Evolutionary conservation across 306 rosid genomes (phyloP).

Genomic region (Medicago ruthenica): DNA sequence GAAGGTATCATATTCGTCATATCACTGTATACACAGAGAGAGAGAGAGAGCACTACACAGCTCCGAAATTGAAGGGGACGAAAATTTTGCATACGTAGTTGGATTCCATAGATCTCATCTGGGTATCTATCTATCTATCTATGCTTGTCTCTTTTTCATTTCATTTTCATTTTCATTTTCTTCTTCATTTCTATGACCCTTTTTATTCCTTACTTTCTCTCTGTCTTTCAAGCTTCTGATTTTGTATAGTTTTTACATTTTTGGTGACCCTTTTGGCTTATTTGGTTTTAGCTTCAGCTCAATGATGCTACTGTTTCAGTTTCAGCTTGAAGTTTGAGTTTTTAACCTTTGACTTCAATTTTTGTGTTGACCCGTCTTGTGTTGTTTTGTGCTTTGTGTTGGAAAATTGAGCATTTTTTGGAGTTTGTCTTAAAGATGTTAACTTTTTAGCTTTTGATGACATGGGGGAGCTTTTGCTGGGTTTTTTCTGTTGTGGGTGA

Average conservation of each 20-base stretch:
- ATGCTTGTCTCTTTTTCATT: neutral
- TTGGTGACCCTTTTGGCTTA: slow-evolving; percentile 38
- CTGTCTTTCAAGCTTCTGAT: slow-evolving; percentile 16
- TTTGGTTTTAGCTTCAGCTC: slow-evolving; percentile 22
- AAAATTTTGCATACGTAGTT: slow-evolving; percentile 37
- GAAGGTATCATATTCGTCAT: slow-evolving; percentile 30
- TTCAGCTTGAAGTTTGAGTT: slow-evolving; percentile 34
- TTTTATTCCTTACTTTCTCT: neutral
- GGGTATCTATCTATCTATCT: slow-evolving; percentile 14
- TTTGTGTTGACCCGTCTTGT: neutral
- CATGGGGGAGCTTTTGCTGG: slow-evolving; percentile 11
- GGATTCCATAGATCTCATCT: slow-evolving; percentile 51
- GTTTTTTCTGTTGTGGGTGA: slow-evolving; percentile 13
- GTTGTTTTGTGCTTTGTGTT: slow-evolving; percentile 37
- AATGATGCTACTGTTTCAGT: slow-evolving; percentile 14
- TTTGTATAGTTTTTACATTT: neutral
- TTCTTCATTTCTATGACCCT: too few relatives aligned
- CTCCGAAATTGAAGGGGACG: slow-evolving; percentile 53
- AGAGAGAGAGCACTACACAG: slow-evolving; percentile 5
- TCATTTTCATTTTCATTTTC: too few relatives aligned
- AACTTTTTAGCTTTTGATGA: slow-evolving; percentile 22
- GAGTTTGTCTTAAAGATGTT: slow-evolving; percentile 5
- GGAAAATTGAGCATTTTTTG: slow-evolving; percentile 15
- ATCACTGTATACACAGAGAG: neutral
- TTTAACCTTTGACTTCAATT: slow-evolving; percentile 26